These are phyloP conservation scores for Spergularia azorica DNA, from an alignment of 179 eudicot species.

Conservation along the genomic window DNA sequence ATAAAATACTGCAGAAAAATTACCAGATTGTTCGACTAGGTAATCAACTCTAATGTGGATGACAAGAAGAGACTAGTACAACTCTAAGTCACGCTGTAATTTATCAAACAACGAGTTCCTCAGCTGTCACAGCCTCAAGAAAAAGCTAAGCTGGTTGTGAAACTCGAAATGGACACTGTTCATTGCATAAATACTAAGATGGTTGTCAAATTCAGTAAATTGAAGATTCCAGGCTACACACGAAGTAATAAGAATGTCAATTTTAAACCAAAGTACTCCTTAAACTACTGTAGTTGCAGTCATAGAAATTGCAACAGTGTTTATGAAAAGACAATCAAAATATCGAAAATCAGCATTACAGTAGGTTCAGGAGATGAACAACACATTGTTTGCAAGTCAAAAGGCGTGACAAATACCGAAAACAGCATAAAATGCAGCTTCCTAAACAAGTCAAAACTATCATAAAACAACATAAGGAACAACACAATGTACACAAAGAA, in stretches of 20 bases:
- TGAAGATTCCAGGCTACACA: background rate
- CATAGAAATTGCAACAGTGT: background rate
- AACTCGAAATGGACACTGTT: background rate
- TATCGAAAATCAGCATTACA: background rate
- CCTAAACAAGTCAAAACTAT: constrained; percentile 10
- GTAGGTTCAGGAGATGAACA: no score
- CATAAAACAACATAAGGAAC: background rate
- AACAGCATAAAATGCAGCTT: background rate
- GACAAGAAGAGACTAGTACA: no score
- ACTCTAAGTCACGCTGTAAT: no score
- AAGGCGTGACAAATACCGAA: background rate
- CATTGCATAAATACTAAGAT: background rate
- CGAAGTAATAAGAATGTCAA: background rate
- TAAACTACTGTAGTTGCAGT: background rate
- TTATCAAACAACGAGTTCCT: no score
- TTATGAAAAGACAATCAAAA: background rate
- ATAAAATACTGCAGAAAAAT: no score
- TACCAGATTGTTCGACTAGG: no score
- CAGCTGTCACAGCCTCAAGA: no score
- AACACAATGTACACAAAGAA: background rate
- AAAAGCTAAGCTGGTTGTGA: no score
- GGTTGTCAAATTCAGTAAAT: background rate
- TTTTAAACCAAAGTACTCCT: background rate
- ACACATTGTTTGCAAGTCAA: no score
- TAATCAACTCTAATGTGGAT: no score